phyloP scores from a whole-genome alignment of 164 flowering plant species.

The Echeveria elegans region DNA sequence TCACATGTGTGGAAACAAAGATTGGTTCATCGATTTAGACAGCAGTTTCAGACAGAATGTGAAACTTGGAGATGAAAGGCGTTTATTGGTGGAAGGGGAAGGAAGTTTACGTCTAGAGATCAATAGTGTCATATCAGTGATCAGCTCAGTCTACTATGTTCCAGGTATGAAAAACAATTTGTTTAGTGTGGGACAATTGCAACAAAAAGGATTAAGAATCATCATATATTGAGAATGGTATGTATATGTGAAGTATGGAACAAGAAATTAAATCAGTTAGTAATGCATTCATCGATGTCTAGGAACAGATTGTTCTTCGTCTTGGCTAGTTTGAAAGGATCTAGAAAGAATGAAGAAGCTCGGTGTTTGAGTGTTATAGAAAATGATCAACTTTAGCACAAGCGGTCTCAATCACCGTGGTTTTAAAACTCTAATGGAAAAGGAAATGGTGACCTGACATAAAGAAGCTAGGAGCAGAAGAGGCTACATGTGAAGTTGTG shows the following conservation, averaged over 20 bases:
- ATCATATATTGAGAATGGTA: too few relatives aligned
- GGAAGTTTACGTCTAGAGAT: not conserved
- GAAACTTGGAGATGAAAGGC: too few relatives aligned
- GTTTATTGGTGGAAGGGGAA: not conserved
- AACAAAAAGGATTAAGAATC: too few relatives aligned
- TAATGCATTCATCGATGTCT: too few relatives aligned
- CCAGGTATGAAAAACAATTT: constrained; percentile 7
- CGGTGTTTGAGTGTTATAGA: not conserved
- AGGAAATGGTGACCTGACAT: not conserved
- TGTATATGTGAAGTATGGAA: too few relatives aligned
- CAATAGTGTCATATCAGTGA: not conserved
- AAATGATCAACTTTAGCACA: not conserved
- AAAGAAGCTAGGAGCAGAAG: too few relatives aligned
- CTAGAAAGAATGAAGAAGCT: too few relatives aligned
- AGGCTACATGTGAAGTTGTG: not conserved
- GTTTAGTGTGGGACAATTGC: too few relatives aligned
- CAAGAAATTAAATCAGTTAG: too few relatives aligned
- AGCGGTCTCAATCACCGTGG: not conserved
- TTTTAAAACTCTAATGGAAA: not conserved
- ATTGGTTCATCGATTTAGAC: not conserved
- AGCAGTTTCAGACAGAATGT: not conserved
- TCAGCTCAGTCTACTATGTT: not conserved
- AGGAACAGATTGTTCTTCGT: not conserved
- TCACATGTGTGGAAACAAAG: constrained; percentile 7
- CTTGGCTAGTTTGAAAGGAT: too few relatives aligned